These are phyloP conservation scores for Cubamyces sp. DNA, from an alignment of 768 basidiomycete genomes.

Conservation along the genomic window DNA sequence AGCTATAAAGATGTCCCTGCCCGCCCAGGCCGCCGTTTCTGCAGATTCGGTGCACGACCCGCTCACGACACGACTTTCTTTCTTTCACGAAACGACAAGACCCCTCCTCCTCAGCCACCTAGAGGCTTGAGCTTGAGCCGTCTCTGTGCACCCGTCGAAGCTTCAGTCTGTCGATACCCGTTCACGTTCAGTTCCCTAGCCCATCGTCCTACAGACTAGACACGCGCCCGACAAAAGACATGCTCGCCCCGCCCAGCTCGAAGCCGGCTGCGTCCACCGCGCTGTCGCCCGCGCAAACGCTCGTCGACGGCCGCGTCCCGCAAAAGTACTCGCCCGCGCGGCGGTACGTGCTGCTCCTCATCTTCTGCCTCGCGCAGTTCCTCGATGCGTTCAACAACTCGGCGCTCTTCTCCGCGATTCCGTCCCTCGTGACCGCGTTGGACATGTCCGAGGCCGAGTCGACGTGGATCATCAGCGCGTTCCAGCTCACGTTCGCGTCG, in stretches of 20 bases:
- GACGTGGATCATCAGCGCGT: slow-evolving; percentile 42
- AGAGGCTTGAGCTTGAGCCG: slow-evolving; percentile 12
- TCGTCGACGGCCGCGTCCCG: slow-evolving; percentile 34
- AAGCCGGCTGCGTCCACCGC: slow-evolving; percentile 13
- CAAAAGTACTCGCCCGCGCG: slow-evolving; percentile 33
- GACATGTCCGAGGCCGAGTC: slow-evolving; percentile 33
- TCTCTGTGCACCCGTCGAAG: background rate
- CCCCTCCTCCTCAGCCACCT: background rate
- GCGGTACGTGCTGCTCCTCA: slow-evolving; percentile 37
- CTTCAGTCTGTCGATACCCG: background rate
- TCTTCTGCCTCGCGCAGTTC: slow-evolving; percentile 44
- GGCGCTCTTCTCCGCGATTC: slow-evolving; percentile 40
- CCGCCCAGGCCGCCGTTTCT: too few relatives aligned
- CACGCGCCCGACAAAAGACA: slow-evolving; percentile 2
- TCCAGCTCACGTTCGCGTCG: slow-evolving; percentile 41
- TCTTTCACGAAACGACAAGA: slow-evolving; percentile 1
- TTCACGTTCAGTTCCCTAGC: background rate
- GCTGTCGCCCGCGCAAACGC: slow-evolving; percentile 36
- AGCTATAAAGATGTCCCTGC: background rate
- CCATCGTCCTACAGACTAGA: background rate
- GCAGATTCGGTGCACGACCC: background rate
- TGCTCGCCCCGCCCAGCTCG: slow-evolving; percentile 22
- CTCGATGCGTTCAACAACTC: slow-evolving; percentile 43
- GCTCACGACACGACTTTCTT: background rate
- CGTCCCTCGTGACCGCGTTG: slow-evolving; percentile 32